Evolutionary conservation across 164 flowering plant genomes (phyloP).

Genomic region (Stephania japonica): DNA sequence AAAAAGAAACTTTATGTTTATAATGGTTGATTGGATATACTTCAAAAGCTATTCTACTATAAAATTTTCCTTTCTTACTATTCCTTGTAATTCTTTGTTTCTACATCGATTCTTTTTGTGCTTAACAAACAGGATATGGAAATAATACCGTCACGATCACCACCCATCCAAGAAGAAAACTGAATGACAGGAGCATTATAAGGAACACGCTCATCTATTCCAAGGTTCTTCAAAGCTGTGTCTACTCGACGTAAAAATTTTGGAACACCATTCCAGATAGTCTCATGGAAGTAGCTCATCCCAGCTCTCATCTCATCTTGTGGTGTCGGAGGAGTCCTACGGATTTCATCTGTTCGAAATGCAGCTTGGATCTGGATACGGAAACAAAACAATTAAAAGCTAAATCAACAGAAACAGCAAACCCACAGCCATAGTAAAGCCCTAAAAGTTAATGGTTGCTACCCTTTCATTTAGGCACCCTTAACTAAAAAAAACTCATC

Average conservation of each 20-base stretch:
- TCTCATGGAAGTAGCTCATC: constrained; percentile 99
- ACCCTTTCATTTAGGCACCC: too few species aligned
- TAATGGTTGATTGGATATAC: too few species aligned
- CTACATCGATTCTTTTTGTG: too few species aligned
- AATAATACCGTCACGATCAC: constrained; percentile 93
- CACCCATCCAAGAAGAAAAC: constrained; percentile 99
- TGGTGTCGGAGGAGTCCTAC: constrained; percentile 92
- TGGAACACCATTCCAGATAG: constrained; percentile 98
- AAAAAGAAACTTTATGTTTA: too few species aligned
- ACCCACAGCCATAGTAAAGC: not conserved
- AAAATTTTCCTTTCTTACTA: too few species aligned
- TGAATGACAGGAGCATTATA: constrained; percentile 97
- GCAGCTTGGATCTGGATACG: constrained; percentile 91
- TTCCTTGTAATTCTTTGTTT: too few species aligned
- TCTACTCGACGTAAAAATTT: constrained; percentile 91
- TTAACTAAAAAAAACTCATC: too few species aligned
- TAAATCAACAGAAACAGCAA: not conserved
- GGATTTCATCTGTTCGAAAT: constrained; percentile 94
- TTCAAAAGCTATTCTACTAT: too few species aligned
- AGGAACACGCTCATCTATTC: constrained; percentile 91
- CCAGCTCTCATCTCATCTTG: constrained; percentile 99
- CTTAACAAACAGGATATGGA: not conserved
- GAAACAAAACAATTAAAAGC: not conserved
- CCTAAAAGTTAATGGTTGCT: not conserved
- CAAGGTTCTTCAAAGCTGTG: constrained; percentile 94